These are phyloP conservation scores for Saccharomycopsis hybrid DNA, from an alignment of 1,139 yeast species.

Conservation along the genomic window DNA sequence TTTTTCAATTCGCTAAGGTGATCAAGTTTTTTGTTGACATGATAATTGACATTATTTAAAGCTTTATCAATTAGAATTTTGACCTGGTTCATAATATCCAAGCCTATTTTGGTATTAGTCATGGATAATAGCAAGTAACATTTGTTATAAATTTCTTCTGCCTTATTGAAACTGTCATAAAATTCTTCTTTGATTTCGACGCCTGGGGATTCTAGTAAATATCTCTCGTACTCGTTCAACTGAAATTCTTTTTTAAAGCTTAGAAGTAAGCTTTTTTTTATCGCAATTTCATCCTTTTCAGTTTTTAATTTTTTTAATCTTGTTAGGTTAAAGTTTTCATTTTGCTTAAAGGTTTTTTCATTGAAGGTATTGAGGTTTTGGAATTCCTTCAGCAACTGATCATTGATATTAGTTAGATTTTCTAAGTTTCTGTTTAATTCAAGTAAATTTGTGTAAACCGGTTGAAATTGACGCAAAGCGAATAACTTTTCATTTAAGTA, in stretches of 20 bases:
- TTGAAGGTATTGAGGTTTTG: conserved; percentile 29
- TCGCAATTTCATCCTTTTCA: conserved; percentile 36
- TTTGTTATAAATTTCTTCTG: conserved; percentile 56
- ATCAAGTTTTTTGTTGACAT: conserved; percentile 23
- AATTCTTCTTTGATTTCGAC: conserved; percentile 41
- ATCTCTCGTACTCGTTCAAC: conserved; percentile 66
- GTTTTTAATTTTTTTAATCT: conserved; percentile 36
- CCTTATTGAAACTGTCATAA: conserved; percentile 53
- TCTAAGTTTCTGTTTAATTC: conserved; percentile 29
- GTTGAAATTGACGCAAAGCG: conserved; percentile 56
- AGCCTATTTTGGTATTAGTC: conserved; percentile 67
- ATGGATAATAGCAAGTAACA: conserved; percentile 64
- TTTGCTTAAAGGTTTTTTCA: conserved; percentile 27
- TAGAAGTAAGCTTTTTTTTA: conserved; percentile 50
- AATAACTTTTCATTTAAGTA: conserved; percentile 55
- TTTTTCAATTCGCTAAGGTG: conserved; percentile 26
- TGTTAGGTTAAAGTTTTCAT: conserved; percentile 28
- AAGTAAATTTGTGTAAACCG: conserved; percentile 39
- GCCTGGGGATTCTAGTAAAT: conserved; percentile 32
- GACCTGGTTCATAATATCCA: conserved; percentile 59
- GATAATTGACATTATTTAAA: conserved; percentile 38
- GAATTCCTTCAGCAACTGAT: conserved; percentile 28
- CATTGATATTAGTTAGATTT: conserved; percentile 29
- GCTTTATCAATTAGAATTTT: conserved; percentile 46
- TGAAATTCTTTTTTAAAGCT: conserved; percentile 63